Conservation (phyloP, 2,329 filamentous ascomycete genomes). For the Arthrocladium fulminans region DNA sequence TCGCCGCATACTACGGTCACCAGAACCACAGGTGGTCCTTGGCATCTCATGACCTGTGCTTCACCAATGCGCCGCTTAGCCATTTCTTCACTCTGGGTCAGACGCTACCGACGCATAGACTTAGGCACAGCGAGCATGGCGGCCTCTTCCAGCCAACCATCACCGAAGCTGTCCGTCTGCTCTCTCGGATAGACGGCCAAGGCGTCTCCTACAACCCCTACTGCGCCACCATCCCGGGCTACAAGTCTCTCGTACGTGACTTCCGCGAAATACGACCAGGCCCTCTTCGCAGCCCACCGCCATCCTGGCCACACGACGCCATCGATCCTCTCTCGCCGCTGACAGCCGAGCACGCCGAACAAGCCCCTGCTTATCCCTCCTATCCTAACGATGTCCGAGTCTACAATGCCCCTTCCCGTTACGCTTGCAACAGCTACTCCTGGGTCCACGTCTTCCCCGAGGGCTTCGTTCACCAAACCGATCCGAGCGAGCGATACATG, state of each 20-base stretch:
- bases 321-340: constrained; percentile 41
- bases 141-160: constrained; percentile 87
- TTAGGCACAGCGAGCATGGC: constrained; percentile 66
- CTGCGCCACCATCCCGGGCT: constrained; percentile 16
- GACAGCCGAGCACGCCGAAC: constrained; percentile 28
- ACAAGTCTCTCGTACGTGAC: constrained; percentile 1
- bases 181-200: constrained; percentile 46
- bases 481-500: constrained; percentile 59
- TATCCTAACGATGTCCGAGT: constrained; percentile 58
- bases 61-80: constrained; percentile 60
- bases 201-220: constrained; percentile 36
- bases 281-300: constrained; percentile 46
- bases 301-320: constrained; percentile 41
- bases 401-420: constrained; percentile 64
- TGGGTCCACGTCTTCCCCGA: constrained; percentile 98
- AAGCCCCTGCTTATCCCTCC: constrained; percentile 25
- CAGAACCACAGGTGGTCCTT: constrained; percentile 76
- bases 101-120: constrained; percentile 79
- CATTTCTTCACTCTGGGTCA: constrained; percentile 85
- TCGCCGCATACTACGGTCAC: constrained; percentile 56
- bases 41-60: constrained; percentile 92
- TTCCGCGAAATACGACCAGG: neutral
- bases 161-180: constrained; percentile 71
- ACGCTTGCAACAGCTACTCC: constrained; percentile 57
- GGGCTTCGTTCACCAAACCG: constrained; percentile 77